These are phyloP conservation scores for Ceratobasidium sp. DNA, from an alignment of 1,284 basidiomycete species.

Conservation along the genomic window DNA sequence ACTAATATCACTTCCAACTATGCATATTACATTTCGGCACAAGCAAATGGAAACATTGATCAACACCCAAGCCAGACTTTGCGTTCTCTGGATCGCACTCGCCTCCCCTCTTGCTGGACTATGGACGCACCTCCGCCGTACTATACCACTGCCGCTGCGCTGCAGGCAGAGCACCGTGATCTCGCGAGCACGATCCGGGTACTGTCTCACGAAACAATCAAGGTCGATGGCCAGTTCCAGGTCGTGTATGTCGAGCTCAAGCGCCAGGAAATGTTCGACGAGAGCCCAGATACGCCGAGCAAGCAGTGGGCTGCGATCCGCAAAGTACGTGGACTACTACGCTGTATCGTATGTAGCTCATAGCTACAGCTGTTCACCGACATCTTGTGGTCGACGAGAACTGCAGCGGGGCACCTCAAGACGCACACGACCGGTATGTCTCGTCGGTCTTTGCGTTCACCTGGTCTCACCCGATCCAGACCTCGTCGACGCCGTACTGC, in stretches of 20 bases:
- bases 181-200: background rate
- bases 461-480: background rate
- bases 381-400: constrained; percentile 5
- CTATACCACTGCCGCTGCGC: constrained; percentile 17
- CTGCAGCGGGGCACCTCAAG: background rate
- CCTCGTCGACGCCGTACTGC: background rate
- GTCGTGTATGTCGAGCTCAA: constrained; percentile 5
- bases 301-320: background rate
- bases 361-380: background rate
- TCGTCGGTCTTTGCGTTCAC: background rate
- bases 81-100: background rate
- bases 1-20: background rate
- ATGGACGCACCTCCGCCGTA: constrained; percentile 8
- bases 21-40: background rate
- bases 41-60: background rate
- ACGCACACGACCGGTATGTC: background rate
- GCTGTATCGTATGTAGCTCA: background rate
- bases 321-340: background rate
- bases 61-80: background rate
- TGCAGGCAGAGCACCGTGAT: constrained; percentile 11
- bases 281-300: background rate
- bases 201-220: constrained; percentile 10
- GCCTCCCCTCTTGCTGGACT: background rate
- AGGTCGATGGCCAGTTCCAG: constrained; percentile 14
- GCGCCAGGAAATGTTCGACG: constrained; percentile 2